phyloP scores from a whole-genome alignment of 169 alveolate genomes.

The Sarcocystis neurona region DNA sequence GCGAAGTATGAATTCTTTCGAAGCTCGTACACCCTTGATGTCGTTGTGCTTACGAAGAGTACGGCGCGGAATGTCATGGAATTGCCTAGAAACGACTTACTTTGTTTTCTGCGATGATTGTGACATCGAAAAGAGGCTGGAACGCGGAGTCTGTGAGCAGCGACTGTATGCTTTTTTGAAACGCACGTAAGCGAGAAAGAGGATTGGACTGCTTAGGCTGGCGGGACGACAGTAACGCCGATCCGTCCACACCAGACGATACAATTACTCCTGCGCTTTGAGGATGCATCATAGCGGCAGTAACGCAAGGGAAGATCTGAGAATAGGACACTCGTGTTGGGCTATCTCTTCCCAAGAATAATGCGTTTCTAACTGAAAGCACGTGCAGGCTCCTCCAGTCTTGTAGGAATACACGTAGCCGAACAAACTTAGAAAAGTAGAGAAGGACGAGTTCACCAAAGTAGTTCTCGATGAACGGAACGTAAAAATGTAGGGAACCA shows the following conservation, averaged over 20 bases:
- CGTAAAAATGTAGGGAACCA: no score
- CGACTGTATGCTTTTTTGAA: constrained; percentile 19
- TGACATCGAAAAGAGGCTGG: constrained; percentile 32
- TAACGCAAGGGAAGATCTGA: neutral
- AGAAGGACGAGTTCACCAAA: no score
- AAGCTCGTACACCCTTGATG: no score
- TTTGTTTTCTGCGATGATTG: constrained; percentile 30
- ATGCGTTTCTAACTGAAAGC: no score
- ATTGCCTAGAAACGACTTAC: constrained; percentile 5
- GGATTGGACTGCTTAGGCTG: constrained; percentile 31
- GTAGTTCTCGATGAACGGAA: no score
- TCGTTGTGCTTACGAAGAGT: no score
- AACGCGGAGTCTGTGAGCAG: constrained; percentile 40
- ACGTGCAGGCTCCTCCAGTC: no score
- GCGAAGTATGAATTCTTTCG: no score
- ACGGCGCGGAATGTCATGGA: no score
- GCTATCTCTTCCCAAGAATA: neutral
- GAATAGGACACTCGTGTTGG: neutral
- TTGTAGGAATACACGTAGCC: no score
- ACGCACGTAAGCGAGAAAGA: constrained; percentile 27
- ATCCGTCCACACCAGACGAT: neutral
- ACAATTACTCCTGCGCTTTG: constrained; percentile 20
- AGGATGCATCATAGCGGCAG: constrained; percentile 19
- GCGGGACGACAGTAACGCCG: constrained; percentile 13
- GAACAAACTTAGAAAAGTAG: no score